Conservation (phyloP, 2,329 filamentous ascomycete genomes). For the Drechslerella coelobrocha region DNA sequence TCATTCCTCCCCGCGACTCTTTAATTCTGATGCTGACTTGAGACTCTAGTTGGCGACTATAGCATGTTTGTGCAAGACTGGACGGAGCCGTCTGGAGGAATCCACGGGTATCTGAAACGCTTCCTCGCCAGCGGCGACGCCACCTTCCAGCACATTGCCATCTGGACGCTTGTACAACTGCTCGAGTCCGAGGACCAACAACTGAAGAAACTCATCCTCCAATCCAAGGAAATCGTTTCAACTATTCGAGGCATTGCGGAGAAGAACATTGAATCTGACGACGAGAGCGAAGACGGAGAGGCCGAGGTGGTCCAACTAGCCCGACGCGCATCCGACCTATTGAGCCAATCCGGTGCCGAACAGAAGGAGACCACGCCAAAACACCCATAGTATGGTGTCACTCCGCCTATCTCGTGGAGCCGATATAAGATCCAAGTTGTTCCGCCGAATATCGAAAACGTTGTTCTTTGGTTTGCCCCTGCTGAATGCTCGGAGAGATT, state of each 20-base stretch:
- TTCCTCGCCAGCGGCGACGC: slow-evolving; percentile 94
- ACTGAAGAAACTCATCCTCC: slow-evolving; percentile 84
- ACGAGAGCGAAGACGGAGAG: slow-evolving; percentile 61
- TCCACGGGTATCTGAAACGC: slow-evolving; percentile 90
- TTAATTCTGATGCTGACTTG: slow-evolving; percentile 50
- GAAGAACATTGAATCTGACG: slow-evolving; percentile 83
- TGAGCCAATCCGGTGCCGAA: slow-evolving; percentile 78
- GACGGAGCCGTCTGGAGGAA: slow-evolving; percentile 88
- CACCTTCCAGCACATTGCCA: slow-evolving; percentile 98
- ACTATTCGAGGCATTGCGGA: slow-evolving; percentile 93
- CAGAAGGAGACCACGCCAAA: slow-evolving; percentile 70
- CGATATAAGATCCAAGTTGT: slow-evolving; percentile 26
- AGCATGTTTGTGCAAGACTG: slow-evolving; percentile 94
- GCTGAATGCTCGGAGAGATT: slow-evolving; percentile 21
- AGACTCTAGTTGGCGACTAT: slow-evolving; percentile 82
- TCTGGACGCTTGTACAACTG: slow-evolving; percentile 94
- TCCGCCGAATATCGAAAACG: slow-evolving; percentile 7
- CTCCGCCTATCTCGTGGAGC: slow-evolving; percentile 35
- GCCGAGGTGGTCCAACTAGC: slow-evolving; percentile 66
- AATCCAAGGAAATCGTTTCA: slow-evolving; percentile 87
- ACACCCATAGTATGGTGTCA: slow-evolving; percentile 45
- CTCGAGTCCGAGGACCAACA: slow-evolving; percentile 93
- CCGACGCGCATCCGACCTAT: slow-evolving; percentile 83
- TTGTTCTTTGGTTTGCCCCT: slow-evolving; percentile 14
- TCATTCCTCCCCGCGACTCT: neutral